Evolutionary conservation across 352 stramenopile genomes (phyloP), one percentile per base, ranked within the genome.

Genomic region (Pythium utonaiense): DNA sequence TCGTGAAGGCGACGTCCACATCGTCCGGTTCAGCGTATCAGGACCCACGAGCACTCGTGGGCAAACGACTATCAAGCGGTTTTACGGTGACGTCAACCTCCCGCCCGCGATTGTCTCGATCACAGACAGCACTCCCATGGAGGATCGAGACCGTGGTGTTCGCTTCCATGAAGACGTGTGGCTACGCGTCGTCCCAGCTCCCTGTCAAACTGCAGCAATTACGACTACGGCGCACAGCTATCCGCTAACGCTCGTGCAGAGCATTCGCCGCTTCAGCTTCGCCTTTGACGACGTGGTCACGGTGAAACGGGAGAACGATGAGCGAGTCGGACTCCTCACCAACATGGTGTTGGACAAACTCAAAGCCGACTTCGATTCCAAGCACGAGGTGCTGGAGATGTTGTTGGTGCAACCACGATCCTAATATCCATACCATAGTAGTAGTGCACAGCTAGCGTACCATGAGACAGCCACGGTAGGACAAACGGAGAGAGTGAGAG

Each of bases 341-440:
- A 45, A 53, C 2, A 25, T 33, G n/a, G 52, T 54, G 21, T n/a
- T 61, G 3, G 16, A 25, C 2, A 61, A 61, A 6, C 28, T 61
- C 21, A 52, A 42, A 24, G 19, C 42, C 14, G 13, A 27, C 7
- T 6, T 48, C 19, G 54, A 54, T 2, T 12, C 52, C n/a, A 54
- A 48, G 54, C 54, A 61, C 16, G 31, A 54, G 6, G 42, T 36
- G 21, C 14, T 61, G 13, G 54, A 61, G 41, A 36, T 48, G 14
- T 22, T 54, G 12, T 13, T 61, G 40, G 13, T 53, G 17, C n/a
- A 25, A 8, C n/a, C 40, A 10, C 40, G 40, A 6, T 10, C 40
- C 6, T 47, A 47, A 41, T 19, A n/a, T 3, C 17, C 12, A 41
- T 17, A 41, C 28, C 28, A 33, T 9, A n/a, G n/a, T n/a, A n/a